A percentile compares a stretch with the other conserved stretches of the same genome.
Conservation (phyloP, 73 alveolate genomes). For the Paramecium caudatum region DNA sequence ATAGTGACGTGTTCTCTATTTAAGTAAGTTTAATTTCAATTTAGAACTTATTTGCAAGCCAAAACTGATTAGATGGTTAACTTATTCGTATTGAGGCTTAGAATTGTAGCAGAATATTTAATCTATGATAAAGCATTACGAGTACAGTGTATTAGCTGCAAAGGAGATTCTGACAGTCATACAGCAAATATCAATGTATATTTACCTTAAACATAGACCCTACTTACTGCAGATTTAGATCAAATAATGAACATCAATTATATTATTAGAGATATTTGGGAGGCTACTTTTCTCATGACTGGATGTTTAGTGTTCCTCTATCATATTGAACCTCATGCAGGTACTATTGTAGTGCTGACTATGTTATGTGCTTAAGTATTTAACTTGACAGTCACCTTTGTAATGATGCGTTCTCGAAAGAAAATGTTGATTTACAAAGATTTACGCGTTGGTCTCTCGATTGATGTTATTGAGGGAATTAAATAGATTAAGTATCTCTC, state of each 20-base stretch:
- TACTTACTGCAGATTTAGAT: slow-evolving; percentile 42
- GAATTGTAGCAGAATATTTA: background rate
- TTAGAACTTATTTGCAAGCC: slow-evolving; percentile 8
- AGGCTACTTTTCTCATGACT: background rate
- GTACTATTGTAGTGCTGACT: slow-evolving; percentile 51
- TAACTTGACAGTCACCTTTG: background rate
- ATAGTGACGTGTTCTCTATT: background rate
- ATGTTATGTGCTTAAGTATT: slow-evolving; percentile 25
- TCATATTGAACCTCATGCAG: slow-evolving; percentile 49
- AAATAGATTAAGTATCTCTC: slow-evolving; percentile 63
- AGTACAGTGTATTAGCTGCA: slow-evolving; percentile 14
- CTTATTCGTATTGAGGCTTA: background rate
- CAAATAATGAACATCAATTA: background rate
- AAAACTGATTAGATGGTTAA: slow-evolving; percentile 23
- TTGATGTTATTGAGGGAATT: slow-evolving; percentile 71
- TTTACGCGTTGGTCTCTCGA: slow-evolving; percentile 37
- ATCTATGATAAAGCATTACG: slow-evolving; percentile 10
- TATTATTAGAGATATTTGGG: slow-evolving; percentile 17
- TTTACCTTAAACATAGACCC: background rate
- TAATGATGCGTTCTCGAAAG: background rate
- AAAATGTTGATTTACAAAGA: background rate
- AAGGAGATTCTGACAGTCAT: slow-evolving; percentile 11
- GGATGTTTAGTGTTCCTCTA: slow-evolving; percentile 3
- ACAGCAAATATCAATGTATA: slow-evolving; percentile 40
- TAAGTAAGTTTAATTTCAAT: background rate